Conservation (phyloP, 2,329 filamentous ascomycete genomes). For the Penicillium frequentans region DNA sequence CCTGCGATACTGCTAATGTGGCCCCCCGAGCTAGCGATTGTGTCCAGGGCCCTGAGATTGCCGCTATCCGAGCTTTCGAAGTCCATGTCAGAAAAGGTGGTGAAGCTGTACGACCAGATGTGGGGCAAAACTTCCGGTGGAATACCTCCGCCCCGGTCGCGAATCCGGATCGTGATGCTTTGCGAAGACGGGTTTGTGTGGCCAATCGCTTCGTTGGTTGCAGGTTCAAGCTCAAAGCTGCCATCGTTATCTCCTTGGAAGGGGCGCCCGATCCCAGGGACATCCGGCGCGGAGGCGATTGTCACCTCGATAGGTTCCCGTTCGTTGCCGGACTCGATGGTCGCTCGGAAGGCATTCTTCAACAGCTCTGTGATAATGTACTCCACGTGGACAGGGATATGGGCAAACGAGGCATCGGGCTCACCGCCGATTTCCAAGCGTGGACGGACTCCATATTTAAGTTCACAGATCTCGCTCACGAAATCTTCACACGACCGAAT, state of each 20-base stretch:
- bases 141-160: conserved; percentile 93
- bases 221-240: conserved; percentile 32
- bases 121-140: conserved; percentile 77
- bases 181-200: conserved; percentile 55
- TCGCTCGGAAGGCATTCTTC: conserved; percentile 95
- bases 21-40: conserved; percentile 69
- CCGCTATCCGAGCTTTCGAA: conserved; percentile 50
- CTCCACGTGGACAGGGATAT: conserved; percentile 92
- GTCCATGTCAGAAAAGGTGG: conserved; percentile 78
- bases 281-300: conserved; percentile 70
- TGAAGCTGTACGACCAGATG: conserved; percentile 97
- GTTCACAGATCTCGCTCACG: conserved; percentile 93
- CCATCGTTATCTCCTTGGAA: conserved; percentile 28
- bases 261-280: conserved; percentile 36
- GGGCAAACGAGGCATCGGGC: conserved; percentile 83
- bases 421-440: conserved; percentile 79
- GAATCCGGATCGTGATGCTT: conserved; percentile 91
- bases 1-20: conserved; percentile 86
- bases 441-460: conserved; percentile 89
- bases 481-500: conserved; percentile 84
- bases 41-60: conserved; percentile 68
- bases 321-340: conserved; percentile 78
- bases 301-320: conserved; percentile 86
- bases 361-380: conserved; percentile 96
- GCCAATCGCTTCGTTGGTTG: conserved; percentile 34